These are phyloP conservation scores for Nepenthes mirabilis DNA, from an alignment of 148 eudicot species.

Conservation along the genomic window DNA sequence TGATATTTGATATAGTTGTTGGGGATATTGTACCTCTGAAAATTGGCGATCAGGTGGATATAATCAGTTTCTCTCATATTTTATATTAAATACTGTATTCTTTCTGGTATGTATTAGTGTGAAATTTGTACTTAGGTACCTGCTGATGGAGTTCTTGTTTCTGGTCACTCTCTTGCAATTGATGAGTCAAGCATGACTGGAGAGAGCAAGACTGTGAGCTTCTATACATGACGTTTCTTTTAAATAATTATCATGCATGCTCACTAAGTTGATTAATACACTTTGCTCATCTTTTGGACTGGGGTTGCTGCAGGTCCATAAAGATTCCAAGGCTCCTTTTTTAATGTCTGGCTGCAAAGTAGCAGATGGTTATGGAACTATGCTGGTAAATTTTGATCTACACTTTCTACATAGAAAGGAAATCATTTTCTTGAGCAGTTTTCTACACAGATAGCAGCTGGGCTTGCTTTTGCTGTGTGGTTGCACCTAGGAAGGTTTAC, in stretches of 20 bases:
- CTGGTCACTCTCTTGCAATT: conserved; percentile 21
- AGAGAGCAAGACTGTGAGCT: conserved; percentile 58
- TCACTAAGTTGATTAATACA: not conserved
- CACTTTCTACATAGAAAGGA: not conserved
- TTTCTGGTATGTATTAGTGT: not conserved
- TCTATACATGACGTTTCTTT: not conserved
- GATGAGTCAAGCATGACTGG: conserved; percentile 41
- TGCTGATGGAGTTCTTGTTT: conserved; percentile 31
- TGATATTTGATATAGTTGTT: conserved; percentile 28
- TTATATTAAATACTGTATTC: not conserved
- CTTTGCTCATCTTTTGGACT: not conserved
- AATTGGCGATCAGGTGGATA: conserved; percentile 27
- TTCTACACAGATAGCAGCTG: too few relatives aligned
- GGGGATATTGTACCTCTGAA: conserved; percentile 25
- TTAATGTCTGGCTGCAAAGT: conserved; percentile 96
- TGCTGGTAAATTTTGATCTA: conserved; percentile 48
- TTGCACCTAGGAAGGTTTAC: too few relatives aligned
- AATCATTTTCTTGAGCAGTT: not conserved
- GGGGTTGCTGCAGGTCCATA: conserved; percentile 42
- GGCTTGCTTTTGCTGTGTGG: too few relatives aligned
- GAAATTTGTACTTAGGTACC: conserved; percentile 36
- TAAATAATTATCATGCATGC: not conserved
- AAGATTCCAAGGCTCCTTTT: conserved; percentile 64
- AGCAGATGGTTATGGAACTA: conserved; percentile 87
- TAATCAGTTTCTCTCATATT: not conserved